Base-by-base conservation (phyloP, 225 moss, liverwort and hornwort genomes). In the Polytrichum formosum region DNA sequence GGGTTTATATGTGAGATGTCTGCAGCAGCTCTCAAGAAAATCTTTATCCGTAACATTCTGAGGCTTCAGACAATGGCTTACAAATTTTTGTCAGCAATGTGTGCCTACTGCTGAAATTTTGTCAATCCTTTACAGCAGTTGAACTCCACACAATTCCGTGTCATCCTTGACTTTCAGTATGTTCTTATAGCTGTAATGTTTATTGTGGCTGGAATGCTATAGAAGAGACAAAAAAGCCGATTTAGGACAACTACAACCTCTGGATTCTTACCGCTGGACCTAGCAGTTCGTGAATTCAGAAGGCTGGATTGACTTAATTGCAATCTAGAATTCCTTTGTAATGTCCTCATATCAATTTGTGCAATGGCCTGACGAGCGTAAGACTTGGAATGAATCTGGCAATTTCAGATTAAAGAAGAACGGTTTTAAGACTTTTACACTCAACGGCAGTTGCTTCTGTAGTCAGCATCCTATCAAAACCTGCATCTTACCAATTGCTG, bases 321-420 rank as follows among this genome's bases (percentile, higher is more conserved):
- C 61, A 79, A 56, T 62, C 2, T 46, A 46, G 46, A 66, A 62
- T 4, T 54, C 18, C 61, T 35, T n/a, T 25, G 1, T 69, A 25
- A 53, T 54, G 30, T 27, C 65, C 37, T 69, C 67, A 68, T 58
- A 59, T 76, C 62, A 58, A 67, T 63, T 67, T 76, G 56, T 68
- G 67, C 68, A 61, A 78, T 78, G 76, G 26, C 58, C 78, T 83
- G 78, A 86, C 79, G 67, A 73, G 30, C 73, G 55, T 77, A 61
- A 81, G 68, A 22, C 56, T 54, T 73, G 77, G 67, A 73, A 82
- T 86, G 86, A 80, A 83, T 75, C 80, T 83, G 83, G 80, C 56
- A 71, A 77, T 83, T 75, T 28, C 66, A 86, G 83, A 83, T 53
- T 75, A 78, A 72, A 83, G 76, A 78, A 76, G 71, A 62, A 77